A percentile compares a stretch with the other conserved stretches of the same genome.
phyloP scores from a whole-genome alignment of 495 filamentous ascomycete species.

The Aspergillus egyptiacus region DNA sequence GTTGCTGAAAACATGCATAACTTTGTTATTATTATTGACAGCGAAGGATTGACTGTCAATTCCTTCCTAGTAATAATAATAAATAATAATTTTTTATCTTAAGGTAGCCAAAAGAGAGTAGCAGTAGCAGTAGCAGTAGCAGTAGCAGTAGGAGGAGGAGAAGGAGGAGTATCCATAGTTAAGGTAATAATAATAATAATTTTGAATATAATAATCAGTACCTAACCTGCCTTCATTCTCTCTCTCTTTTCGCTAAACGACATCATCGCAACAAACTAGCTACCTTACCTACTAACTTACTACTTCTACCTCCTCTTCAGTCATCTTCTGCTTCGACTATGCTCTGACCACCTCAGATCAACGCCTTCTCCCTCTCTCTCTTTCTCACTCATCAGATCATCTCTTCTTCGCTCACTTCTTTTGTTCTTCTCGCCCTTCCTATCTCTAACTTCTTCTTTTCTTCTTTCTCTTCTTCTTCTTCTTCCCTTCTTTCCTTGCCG shows the following conservation, averaged over 20 bases:
- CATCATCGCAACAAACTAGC: conserved; percentile 6
- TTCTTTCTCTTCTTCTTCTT: conserved; percentile 2
- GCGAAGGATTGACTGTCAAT: conserved; percentile 3
- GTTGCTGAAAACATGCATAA: conserved; percentile 12
- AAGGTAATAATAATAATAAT: no score
- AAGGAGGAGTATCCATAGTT: no score
- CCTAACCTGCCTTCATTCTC: conserved; percentile 6
- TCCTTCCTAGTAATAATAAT: conserved; percentile 8
- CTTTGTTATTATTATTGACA: conserved; percentile 10
- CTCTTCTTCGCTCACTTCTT: conserved; percentile 2
- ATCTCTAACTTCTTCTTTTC: conserved; percentile 1
- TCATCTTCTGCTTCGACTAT: neutral
- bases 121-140: no score
- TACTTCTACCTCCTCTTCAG: neutral
- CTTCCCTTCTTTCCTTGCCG: neutral
- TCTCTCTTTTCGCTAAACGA: no score
- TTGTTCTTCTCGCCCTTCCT: neutral
- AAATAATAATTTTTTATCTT: conserved; percentile 14
- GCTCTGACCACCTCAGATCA: conserved; percentile 10
- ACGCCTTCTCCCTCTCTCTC: conserved; percentile 8
- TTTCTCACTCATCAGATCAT: neutral
- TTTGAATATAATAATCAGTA: no score
- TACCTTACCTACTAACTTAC: neutral
- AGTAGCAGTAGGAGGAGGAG: no score
- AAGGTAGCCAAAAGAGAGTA: no score